A percentile compares a stretch with the other conserved stretches of the same genome.
These are phyloP conservation scores for Cryptococcus amylolentus DNA, from an alignment of 1,284 basidiomycete species.

Conservation along the genomic window DNA sequence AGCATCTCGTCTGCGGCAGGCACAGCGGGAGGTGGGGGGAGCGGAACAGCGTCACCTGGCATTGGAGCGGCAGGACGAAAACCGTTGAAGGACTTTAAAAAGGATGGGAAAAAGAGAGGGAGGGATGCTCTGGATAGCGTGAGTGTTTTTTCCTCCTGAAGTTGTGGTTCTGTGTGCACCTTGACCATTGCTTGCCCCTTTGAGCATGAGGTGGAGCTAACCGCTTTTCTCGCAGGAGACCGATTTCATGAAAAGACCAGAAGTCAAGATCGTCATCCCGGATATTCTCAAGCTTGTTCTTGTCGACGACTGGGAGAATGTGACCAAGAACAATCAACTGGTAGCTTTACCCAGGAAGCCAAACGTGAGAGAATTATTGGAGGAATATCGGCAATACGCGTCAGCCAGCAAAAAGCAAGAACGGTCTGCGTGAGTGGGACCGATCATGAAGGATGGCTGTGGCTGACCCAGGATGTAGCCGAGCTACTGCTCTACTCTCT, in stretches of 20 bases:
- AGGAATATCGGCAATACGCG: slow-evolving; percentile 71
- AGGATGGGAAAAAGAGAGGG: slow-evolving; percentile 52
- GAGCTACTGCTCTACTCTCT: slow-evolving; percentile 58
- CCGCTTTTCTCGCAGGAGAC: slow-evolving; percentile 48
- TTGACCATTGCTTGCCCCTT: background rate
- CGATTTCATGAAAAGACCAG: slow-evolving; percentile 66
- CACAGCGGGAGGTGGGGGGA: slow-evolving; percentile 4
- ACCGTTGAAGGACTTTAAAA: slow-evolving; percentile 44
- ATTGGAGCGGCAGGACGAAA: slow-evolving; percentile 15
- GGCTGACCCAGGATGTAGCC: slow-evolving; percentile 50
- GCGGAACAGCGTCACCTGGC: slow-evolving; percentile 11
- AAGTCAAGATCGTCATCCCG: slow-evolving; percentile 86
- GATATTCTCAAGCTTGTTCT: slow-evolving; percentile 83
- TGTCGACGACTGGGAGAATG: slow-evolving; percentile 96
- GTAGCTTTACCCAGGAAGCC: slow-evolving; percentile 81
- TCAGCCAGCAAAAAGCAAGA: slow-evolving; percentile 50
- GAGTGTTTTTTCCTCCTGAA: slow-evolving; percentile 11
- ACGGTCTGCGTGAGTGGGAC: slow-evolving; percentile 50
- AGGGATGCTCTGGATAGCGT: slow-evolving; percentile 44
- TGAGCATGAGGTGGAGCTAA: background rate
- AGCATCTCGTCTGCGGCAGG: slow-evolving; percentile 3
- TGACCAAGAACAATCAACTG: slow-evolving; percentile 93
- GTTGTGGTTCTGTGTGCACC: background rate
- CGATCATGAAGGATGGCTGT: background rate
- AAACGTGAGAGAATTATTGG: slow-evolving; percentile 71